A percentile compares a stretch with the other conserved stretches of the same genome.
These are phyloP conservation scores for Cenococcum geophilum DNA, from an alignment of 495 filamentous ascomycete species.

Conservation along the genomic window DNA sequence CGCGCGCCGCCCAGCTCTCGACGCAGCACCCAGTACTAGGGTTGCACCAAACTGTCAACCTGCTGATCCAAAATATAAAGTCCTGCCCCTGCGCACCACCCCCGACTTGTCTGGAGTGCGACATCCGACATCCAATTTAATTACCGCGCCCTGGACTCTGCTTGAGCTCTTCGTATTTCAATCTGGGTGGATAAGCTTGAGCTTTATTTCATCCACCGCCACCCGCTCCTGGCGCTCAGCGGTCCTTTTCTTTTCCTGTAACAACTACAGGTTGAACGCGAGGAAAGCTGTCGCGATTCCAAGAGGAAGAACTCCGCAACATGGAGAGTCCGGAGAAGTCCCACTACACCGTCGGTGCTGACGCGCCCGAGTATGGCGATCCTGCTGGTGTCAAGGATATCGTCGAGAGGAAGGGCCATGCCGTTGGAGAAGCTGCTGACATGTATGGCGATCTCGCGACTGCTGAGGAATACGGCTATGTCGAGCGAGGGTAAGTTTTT, in stretches of 20 bases:
- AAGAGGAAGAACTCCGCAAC: background rate
- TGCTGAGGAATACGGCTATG: constrained; percentile 42
- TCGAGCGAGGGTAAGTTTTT: constrained; percentile 38
- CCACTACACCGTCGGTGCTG: constrained; percentile 5
- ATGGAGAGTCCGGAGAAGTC: constrained; percentile 2
- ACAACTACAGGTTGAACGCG: background rate
- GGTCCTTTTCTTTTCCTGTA: background rate
- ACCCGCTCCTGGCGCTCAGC: background rate
- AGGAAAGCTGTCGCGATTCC: constrained; percentile 1
- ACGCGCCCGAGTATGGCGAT: background rate
- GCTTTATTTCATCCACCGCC: background rate
- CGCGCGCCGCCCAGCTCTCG: no score
- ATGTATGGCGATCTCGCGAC: constrained; percentile 39
- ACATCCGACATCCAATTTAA: no score
- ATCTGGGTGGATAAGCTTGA: background rate
- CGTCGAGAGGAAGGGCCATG: constrained; percentile 24
- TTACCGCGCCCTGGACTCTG: no score
- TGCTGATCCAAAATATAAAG: constrained; percentile 13
- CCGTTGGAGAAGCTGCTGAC: constrained; percentile 39
- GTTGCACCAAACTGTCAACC: background rate
- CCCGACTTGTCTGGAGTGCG: background rate
- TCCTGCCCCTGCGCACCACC: background rate
- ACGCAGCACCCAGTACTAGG: background rate
- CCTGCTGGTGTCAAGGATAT: constrained; percentile 3
- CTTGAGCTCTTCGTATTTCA: background rate